phyloP scores from a whole-genome alignment of 2,329 filamentous ascomycete species.

The Lachnum nothofagi region DNA sequence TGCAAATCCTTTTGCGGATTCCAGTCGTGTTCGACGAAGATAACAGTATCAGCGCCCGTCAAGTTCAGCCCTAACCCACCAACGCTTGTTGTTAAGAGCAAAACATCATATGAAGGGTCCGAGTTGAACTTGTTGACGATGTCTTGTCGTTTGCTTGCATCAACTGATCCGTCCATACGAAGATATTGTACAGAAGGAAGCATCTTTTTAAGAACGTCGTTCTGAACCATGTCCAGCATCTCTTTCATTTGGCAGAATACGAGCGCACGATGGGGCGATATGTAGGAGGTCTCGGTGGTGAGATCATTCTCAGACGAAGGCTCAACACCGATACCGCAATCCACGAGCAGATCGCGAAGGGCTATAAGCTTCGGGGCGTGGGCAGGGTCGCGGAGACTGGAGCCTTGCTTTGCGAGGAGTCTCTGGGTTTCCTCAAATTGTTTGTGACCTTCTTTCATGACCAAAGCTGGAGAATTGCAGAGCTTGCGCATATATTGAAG shows the following conservation, averaged over 20 bases:
- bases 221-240: slow-evolving; percentile 98
- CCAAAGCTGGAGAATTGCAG: slow-evolving; percentile 93
- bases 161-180: slow-evolving; percentile 88
- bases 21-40: slow-evolving; percentile 99
- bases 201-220: slow-evolving; percentile 81
- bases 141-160: slow-evolving; percentile 88
- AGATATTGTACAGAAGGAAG: slow-evolving; percentile 90
- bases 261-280: slow-evolving; percentile 90
- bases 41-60: slow-evolving; percentile 95
- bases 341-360: slow-evolving; percentile 87
- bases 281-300: slow-evolving; percentile 64
- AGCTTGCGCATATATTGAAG: slow-evolving; percentile 99
- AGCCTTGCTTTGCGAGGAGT: slow-evolving; percentile 71
- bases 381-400: slow-evolving; percentile 73
- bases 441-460: slow-evolving; percentile 90
- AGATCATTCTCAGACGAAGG: slow-evolving; percentile 45
- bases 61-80: slow-evolving; percentile 91
- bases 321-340: slow-evolving; percentile 89
- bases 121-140: slow-evolving; percentile 99
- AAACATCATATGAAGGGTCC: slow-evolving; percentile 90
- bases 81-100: slow-evolving; percentile 90
- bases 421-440: slow-evolving; percentile 84
- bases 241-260: slow-evolving; percentile 99
- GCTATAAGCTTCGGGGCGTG: slow-evolving; percentile 93
- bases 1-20: slow-evolving; percentile 98